Evolutionary conservation across 352 stramenopile genomes (phyloP), one percentile per base, ranked within the genome.

Genomic region (Pythium aristosporum): DNA sequence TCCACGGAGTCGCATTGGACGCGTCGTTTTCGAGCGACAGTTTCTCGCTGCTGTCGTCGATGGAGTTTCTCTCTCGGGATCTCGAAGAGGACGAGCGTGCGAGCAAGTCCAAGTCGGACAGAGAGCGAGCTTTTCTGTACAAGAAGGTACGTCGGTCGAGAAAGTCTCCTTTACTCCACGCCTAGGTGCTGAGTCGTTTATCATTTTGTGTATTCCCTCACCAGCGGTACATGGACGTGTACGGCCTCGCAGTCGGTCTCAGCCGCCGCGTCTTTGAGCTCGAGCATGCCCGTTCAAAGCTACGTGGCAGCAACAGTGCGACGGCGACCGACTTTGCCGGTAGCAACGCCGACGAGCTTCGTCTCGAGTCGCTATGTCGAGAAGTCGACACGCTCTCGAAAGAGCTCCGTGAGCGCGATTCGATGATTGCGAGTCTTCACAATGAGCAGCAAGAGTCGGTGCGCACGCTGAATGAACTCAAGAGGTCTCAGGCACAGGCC

Each of bases 171-270:
- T 12, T 23, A 2, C 2, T 48, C 42, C 16, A 9, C 4, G n/a
- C 25, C 2, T 7, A 18, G n/a, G 8, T 23, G 42, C 42, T 48
- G 12, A 48, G 16, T 20, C 10, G 16, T 48, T 48, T n/a, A 16
- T 25, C 2, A 32, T 50, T 13, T 16, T 39, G 36, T 57, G 2
- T 30, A 30, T 30, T 39, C 13, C 61, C 28, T 43, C 28, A 2
- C 5, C 43, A 92, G 81, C 75, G 77, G 20, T 92, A 91, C 56
- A 81, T 79, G 16, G 84, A 92, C 32, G 84, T 74, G 47, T 91
- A 90, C 37, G 80, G 81, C 46, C 69, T 88, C 30, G 77, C 75
- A 0, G 81, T 86, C 12, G 59, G 72, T 7, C 56, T 89, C 8
- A 65, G 81, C 20, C 74, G 75, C 7, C 80, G 77, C 36, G 63